Percentiles rank a stretch among this genome's conserved stretches.
Evolutionary conservation across 768 basidiomycete genomes (phyloP).

Genomic region (Russula emetica): DNA sequence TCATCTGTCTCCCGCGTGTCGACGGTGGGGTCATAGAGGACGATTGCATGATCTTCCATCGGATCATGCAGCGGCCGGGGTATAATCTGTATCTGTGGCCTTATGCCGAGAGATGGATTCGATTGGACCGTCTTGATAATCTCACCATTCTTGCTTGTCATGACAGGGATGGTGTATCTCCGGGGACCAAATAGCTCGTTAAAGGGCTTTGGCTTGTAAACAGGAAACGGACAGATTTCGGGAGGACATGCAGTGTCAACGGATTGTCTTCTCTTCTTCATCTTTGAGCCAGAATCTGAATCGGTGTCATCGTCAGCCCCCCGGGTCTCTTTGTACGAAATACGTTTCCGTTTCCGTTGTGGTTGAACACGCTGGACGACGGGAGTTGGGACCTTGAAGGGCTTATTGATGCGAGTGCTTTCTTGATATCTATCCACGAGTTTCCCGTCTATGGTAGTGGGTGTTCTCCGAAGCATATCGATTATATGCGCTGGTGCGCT

Average conservation of each 20-base stretch:
- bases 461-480: conserved; percentile 62
- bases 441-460: conserved; percentile 67
- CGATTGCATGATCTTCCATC: conserved; percentile 97
- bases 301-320: conserved; percentile 52
- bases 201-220: conserved; percentile 78
- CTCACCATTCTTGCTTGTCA: conserved; percentile 67
- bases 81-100: conserved; percentile 71
- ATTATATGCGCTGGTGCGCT: neutral
- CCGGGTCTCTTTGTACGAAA: conserved; percentile 73
- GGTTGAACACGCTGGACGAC: conserved; percentile 54
- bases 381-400: conserved; percentile 71
- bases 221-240: conserved; percentile 64
- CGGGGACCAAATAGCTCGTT: conserved; percentile 45
- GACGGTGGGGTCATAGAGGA: conserved; percentile 93
- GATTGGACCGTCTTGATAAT: conserved; percentile 52
- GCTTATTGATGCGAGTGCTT: conserved; percentile 68
- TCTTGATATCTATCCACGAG: conserved; percentile 64
- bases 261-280: conserved; percentile 62
- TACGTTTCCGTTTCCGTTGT: conserved; percentile 78
- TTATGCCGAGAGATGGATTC: conserved; percentile 77
- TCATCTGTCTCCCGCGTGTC: conserved; percentile 90
- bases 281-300: conserved; percentile 47
- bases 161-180: conserved; percentile 80
- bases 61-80: conserved; percentile 96
- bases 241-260: conserved; percentile 57